phyloP scores from a whole-genome alignment of 164 flowering plant species.

The Magnolia kwangsiensis region DNA sequence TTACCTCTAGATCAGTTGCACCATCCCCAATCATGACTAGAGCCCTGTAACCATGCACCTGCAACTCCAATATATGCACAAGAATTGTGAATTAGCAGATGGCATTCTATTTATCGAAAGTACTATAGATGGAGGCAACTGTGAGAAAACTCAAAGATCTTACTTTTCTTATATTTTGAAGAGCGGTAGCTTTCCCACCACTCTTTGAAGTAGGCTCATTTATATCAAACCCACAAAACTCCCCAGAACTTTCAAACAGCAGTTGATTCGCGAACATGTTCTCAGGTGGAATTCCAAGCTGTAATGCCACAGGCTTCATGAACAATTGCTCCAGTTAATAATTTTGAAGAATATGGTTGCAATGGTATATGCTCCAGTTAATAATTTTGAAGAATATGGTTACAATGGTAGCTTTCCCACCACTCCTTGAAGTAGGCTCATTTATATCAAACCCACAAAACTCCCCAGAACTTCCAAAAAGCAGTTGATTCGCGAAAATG shows the following conservation, averaged over 20 bases:
- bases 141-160: slow-evolving; percentile 3
- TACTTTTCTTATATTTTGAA: slow-evolving; percentile 75
- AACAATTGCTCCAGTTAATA: slow-evolving; percentile 13
- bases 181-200: slow-evolving; percentile 95
- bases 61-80: slow-evolving; percentile 22
- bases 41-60: slow-evolving; percentile 70
- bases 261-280: slow-evolving; percentile 87
- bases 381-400: slow-evolving; percentile 4
- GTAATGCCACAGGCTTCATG: slow-evolving; percentile 81
- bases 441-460: slow-evolving; percentile 73
- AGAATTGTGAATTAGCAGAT: not conserved
- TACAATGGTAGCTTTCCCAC: slow-evolving; percentile 68
- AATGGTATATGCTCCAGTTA: slow-evolving; percentile 1
- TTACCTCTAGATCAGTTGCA: slow-evolving; percentile 96
- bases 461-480: slow-evolving; percentile 76
- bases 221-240: slow-evolving; percentile 74
- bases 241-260: slow-evolving; percentile 71
- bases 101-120: not conserved
- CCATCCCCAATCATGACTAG: slow-evolving; percentile 99
- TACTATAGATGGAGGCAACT: not conserved
- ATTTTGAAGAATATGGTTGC: slow-evolving; percentile 1
- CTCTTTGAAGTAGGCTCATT: slow-evolving; percentile 94
- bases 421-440: slow-evolving; percentile 96
- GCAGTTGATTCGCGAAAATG: slow-evolving; percentile 83
- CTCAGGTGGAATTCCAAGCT: slow-evolving; percentile 73